These are phyloP conservation scores for Orbilia oligospora DNA, from an alignment of 2,329 filamentous ascomycete genomes.

Conservation along the genomic window DNA sequence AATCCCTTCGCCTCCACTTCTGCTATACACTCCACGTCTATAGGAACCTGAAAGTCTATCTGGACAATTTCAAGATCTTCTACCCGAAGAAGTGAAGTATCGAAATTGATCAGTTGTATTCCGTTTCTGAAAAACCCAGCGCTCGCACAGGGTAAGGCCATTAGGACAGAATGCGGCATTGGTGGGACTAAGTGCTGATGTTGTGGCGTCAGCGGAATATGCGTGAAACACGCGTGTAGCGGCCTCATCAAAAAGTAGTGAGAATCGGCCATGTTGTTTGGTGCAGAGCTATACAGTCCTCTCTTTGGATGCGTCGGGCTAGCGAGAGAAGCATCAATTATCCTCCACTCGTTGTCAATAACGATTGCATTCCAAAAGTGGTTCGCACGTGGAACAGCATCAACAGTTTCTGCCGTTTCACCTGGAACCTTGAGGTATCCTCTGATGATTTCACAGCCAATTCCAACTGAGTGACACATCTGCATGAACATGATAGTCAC, in stretches of 20 bases:
- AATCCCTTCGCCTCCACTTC: conserved; percentile 90
- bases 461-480: conserved; percentile 91
- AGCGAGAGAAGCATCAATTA: conserved; percentile 93
- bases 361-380: conserved; percentile 98
- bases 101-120: conserved; percentile 87
- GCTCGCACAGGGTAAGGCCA: conserved; percentile 87
- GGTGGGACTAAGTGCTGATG: conserved; percentile 95
- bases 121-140: conserved; percentile 88
- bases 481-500: conserved; percentile 89
- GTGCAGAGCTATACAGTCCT: conserved; percentile 80
- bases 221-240: conserved; percentile 92
- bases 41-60: conserved; percentile 86
- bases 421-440: conserved; percentile 94
- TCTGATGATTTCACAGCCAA: conserved; percentile 87
- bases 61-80: conserved; percentile 96
- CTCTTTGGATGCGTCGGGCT: conserved; percentile 90
- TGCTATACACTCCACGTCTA: conserved; percentile 90
- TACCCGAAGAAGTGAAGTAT: conserved; percentile 86
- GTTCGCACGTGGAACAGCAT: conserved; percentile 86
- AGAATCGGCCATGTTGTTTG: conserved; percentile 79
- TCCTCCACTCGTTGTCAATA: conserved; percentile 94
- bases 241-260: conserved; percentile 97
- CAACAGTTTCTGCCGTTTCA: conserved; percentile 80
- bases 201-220: conserved; percentile 86
- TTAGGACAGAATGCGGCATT: conserved; percentile 84